Base-by-base conservation (phyloP, 2,329 filamentous ascomycete genomes). In the Pseudofabraea citricarpa region DNA sequence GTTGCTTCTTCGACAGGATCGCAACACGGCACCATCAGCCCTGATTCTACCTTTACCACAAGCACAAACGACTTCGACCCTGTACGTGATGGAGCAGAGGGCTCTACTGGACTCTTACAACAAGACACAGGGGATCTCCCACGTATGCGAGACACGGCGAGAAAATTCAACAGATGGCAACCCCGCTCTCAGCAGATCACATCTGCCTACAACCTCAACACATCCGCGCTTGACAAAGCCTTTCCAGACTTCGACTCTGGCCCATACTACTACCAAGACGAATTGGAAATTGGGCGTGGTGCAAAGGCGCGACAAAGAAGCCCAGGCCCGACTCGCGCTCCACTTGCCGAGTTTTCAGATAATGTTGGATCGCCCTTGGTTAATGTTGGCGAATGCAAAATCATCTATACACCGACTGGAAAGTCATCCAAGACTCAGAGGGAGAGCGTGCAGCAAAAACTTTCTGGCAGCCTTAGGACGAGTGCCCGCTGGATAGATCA, bases 261-360 rank as follows among this genome's bases (percentile, higher is more conserved):
- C 16, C 62, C 62, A 33, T 63, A 61, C 26, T 62, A 60, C 15
- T 64, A 65, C 10, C 67, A 73, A 31, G 67, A 71, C 46, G 79
- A 76, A 2, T 67, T 83, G 44, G 79, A 83, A 55, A 58, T 78
- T 23, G 77, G 74, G 36, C 69, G 80, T 43, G 78, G 73, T 23
- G 58, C 64, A 18, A 66, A 66, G 47, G 68, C 43, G 15, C 43
- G 41, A 16, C 38, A 52, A 36, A 44, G 39, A 31, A 29, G 29
- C 8, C 42, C 36, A 31, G 41, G 35, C 60, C 49, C 20, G 12
- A 12, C 36, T 21, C 22, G 35, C 10, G 18, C 18, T 9, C 35
- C 35, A 4, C 35, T 23, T 10, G 15, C 16, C 20, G 35, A 37
- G 9, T 37, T 37, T 22, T 37, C 35, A 22, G 23, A 20, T 20